A percentile compares a stretch with the other conserved stretches of the same genome.
These are phyloP conservation scores for Colletotrichum sojae DNA, from an alignment of 2,329 filamentous ascomycete species.

Conservation along the genomic window DNA sequence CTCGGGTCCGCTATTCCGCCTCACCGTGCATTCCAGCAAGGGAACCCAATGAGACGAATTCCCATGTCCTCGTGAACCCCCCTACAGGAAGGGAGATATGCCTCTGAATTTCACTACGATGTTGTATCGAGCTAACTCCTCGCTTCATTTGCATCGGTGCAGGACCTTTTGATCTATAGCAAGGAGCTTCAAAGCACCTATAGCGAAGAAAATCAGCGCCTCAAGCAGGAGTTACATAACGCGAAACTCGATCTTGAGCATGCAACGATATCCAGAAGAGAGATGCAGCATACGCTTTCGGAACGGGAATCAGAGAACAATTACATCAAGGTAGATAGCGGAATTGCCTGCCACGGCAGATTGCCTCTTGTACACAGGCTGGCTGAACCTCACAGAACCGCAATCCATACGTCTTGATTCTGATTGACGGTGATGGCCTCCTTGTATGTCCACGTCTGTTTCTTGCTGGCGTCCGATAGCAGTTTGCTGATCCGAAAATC, in stretches of 20 bases:
- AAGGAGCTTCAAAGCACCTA: slow-evolving; percentile 60
- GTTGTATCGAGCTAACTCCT: slow-evolving; percentile 9
- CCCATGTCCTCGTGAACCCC: slow-evolving; percentile 10
- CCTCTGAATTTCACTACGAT: not conserved
- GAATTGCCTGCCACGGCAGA: slow-evolving; percentile 29
- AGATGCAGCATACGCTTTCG: slow-evolving; percentile 64
- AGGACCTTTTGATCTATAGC: slow-evolving; percentile 65
- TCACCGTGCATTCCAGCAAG: slow-evolving; percentile 3
- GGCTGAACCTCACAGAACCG: slow-evolving; percentile 55
- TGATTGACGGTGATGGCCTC: slow-evolving; percentile 75
- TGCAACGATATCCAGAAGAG: slow-evolving; percentile 62
- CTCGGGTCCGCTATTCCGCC: not conserved
- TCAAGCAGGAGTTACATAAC: slow-evolving; percentile 59
- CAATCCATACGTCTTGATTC: slow-evolving; percentile 72
- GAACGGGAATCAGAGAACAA: slow-evolving; percentile 56
- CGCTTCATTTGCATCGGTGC: not conserved
- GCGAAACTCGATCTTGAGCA: slow-evolving; percentile 65
- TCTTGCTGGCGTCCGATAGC: not conserved
- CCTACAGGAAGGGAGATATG: not conserved
- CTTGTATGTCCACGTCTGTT: slow-evolving; percentile 57
- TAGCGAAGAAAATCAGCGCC: slow-evolving; percentile 58
- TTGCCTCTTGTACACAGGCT: slow-evolving; percentile 6
- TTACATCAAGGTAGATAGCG: slow-evolving; percentile 60
- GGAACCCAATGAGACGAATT: not conserved
- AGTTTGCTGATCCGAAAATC: not conserved